Evolutionary conservation across 2,329 filamentous ascomycete genomes (phyloP).

Genomic region (Hirsutella rhossiliensis): DNA sequence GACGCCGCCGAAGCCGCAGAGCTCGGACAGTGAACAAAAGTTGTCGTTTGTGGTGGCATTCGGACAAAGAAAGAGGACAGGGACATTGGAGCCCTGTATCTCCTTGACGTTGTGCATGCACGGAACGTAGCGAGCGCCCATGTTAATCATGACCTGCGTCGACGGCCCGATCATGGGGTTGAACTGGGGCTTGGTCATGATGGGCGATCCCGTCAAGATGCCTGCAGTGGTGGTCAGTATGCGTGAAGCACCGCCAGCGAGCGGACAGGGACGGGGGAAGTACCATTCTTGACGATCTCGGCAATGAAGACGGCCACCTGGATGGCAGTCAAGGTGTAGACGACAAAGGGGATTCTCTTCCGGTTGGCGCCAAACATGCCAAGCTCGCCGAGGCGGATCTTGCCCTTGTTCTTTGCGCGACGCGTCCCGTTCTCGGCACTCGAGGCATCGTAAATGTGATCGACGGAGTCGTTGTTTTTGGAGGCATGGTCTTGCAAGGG

Average conservation of each 20-base stretch:
- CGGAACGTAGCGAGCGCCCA: conserved; percentile 84
- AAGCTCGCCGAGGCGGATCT: conserved; percentile 44
- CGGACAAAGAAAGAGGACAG: conserved; percentile 65
- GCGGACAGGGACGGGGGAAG: conserved; percentile 16
- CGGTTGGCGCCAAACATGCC: conserved; percentile 45
- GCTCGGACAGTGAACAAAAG: conserved; percentile 59
- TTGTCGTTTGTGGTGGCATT: conserved; percentile 54
- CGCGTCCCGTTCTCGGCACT: conserved; percentile 14
- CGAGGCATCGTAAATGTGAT: conserved; percentile 50
- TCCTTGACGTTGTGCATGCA: conserved; percentile 81
- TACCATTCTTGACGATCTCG: conserved; percentile 77
- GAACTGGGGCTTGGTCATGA: conserved; percentile 71
- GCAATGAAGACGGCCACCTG: conserved; percentile 82
- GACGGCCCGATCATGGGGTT: conserved; percentile 98
- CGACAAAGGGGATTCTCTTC: conserved; percentile 62
- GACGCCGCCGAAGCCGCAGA: conserved; percentile 73
- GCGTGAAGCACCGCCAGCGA: too few species aligned
- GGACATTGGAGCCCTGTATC: conserved; percentile 40
- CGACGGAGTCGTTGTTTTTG: conserved; percentile 34
- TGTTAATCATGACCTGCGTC: conserved; percentile 82
- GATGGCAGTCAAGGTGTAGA: conserved; percentile 64
- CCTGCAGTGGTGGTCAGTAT: conserved; percentile 30
- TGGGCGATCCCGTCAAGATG: conserved; percentile 64
- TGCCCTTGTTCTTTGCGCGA: conserved; percentile 23
- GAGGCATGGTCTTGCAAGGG: conserved; percentile 38